Evolutionary conservation across 2,329 filamentous ascomycete species (phyloP).

Genomic region (Paracorniculantispora psalliotae): DNA sequence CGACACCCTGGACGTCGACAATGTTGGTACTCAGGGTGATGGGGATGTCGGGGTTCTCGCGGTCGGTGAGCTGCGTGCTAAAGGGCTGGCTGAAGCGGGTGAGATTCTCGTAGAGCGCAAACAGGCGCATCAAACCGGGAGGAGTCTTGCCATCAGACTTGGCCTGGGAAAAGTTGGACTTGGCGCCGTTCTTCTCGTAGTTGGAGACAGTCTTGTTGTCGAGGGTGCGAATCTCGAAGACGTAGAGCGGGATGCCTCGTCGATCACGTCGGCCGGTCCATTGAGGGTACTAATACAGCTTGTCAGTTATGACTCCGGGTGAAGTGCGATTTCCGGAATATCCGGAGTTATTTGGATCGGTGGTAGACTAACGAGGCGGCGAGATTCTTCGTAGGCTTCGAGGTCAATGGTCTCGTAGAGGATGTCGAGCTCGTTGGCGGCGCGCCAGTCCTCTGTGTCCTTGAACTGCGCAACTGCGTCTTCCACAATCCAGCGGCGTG

Average conservation of each 20-base stretch:
- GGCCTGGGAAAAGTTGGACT: constrained; percentile 54
- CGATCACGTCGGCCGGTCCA: constrained; percentile 89
- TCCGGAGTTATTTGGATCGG: constrained; percentile 6
- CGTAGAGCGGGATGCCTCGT: constrained; percentile 85
- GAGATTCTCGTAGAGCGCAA: constrained; percentile 90
- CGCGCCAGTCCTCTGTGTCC: constrained; percentile 12
- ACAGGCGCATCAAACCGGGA: constrained; percentile 75
- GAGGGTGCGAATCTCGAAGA: constrained; percentile 80
- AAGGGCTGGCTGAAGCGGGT: constrained; percentile 82
- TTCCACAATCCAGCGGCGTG: constrained; percentile 3
- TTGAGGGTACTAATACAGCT: constrained; percentile 70
- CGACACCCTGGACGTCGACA: constrained; percentile 84
- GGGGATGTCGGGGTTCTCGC: constrained; percentile 71
- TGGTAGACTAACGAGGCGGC: constrained; percentile 58
- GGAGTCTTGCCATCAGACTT: constrained; percentile 62
- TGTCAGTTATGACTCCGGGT: neutral
- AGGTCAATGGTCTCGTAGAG: constrained; percentile 14
- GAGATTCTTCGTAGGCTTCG: constrained; percentile 42
- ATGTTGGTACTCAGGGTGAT: constrained; percentile 93
- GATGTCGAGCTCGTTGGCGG: constrained; percentile 9
- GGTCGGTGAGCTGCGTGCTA: constrained; percentile 68
- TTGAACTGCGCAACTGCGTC: constrained; percentile 11
- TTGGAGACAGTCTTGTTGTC: constrained; percentile 74
- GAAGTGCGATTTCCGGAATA: neutral
- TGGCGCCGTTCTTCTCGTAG: constrained; percentile 65